These are phyloP conservation scores for Saturnispora kantuleensis DNA, from an alignment of 805 yeast species.

Conservation along the genomic window DNA sequence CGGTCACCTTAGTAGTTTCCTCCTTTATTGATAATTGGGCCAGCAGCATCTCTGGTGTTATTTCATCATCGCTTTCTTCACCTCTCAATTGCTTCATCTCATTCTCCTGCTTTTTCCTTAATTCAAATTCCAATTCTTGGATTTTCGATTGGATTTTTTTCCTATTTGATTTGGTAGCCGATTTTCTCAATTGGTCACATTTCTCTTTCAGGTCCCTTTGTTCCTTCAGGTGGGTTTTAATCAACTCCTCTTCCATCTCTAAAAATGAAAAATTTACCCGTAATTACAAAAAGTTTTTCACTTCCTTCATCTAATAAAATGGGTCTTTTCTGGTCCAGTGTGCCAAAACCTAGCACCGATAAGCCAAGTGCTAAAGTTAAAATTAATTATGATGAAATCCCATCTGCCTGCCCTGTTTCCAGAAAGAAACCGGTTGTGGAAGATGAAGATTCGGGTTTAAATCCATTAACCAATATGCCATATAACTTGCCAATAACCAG, in stretches of 20 bases:
- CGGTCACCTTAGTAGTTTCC: constrained; percentile 9
- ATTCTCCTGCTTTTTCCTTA: constrained; percentile 42
- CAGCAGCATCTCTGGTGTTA: constrained; percentile 59
- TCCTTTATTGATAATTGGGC: constrained; percentile 35
- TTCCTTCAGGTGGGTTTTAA: constrained; percentile 62
- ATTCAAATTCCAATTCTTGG: constrained; percentile 44
- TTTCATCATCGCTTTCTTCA: constrained; percentile 34
- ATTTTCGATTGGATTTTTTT: constrained; percentile 56
- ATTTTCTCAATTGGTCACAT: constrained; percentile 70
- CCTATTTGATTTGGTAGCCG: constrained; percentile 70
- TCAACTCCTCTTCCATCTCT: constrained; percentile 31
- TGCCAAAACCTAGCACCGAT: constrained; percentile 3
- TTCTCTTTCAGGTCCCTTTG: constrained; percentile 53
- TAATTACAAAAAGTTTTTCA: neutral
- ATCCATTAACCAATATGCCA: constrained; percentile 90
- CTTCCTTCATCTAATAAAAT: constrained; percentile 4
- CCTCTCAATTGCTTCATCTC: constrained; percentile 34
- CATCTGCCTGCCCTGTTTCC: constrained; percentile 7
- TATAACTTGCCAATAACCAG: constrained; percentile 49
- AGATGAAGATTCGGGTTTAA: constrained; percentile 33
- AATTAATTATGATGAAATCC: neutral
- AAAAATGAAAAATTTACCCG: neutral
- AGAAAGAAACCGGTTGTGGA: neutral
- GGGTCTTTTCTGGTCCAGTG: constrained; percentile 90
- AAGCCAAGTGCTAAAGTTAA: neutral